Percentiles rank a stretch among this genome's conserved stretches.
Evolutionary conservation across 345 rosid genomes (phyloP).

Genomic region (Alliaria petiolata): DNA sequence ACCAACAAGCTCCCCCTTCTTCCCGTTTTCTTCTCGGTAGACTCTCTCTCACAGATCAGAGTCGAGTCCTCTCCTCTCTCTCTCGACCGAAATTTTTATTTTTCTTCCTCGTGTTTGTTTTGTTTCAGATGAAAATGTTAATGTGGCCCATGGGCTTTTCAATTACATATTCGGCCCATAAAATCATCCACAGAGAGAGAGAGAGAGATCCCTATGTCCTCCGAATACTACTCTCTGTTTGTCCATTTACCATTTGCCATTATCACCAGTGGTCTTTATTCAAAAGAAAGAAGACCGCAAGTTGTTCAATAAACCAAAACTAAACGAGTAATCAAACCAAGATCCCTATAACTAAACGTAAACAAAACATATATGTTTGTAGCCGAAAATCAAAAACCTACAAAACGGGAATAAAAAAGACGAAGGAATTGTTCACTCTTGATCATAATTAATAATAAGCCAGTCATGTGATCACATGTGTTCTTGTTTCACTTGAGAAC

Average conservation of each 20-base stretch:
- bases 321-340: background rate
- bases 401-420: no score
- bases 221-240: no score
- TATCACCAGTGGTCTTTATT: no score
- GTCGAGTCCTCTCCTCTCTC: background rate
- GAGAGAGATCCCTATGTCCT: background rate
- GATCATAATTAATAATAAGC: no score
- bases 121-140: background rate
- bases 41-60: background rate
- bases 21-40: background rate
- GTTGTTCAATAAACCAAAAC: background rate
- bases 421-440: no score
- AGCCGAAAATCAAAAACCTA: background rate
- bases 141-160: conserved; percentile 7
- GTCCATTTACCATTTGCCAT: background rate
- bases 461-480: no score
- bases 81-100: background rate
- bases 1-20: background rate
- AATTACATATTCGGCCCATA: background rate
- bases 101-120: background rate
- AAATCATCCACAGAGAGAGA: background rate
- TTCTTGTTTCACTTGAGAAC: no score
- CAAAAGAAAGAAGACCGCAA: no score
- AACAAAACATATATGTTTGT: background rate
- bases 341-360: background rate